phyloP scores from a whole-genome alignment of 2,329 filamentous ascomycete species.

The Chalaropsis thielavioides region DNA sequence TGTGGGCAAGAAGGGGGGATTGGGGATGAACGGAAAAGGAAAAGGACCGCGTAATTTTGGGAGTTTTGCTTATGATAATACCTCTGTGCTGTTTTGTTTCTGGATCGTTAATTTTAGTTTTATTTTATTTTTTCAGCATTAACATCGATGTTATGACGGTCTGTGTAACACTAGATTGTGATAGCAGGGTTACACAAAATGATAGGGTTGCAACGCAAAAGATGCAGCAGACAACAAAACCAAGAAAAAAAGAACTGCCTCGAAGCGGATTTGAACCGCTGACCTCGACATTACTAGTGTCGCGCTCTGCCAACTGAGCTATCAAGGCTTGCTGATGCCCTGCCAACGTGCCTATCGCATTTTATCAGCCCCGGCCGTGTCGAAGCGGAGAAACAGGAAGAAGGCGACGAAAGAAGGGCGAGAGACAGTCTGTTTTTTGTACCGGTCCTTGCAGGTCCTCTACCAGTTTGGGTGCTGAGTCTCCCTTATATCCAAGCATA shows the following conservation, averaged over 20 bases:
- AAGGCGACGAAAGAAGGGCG: no score
- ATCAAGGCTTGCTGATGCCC: constrained; percentile 3
- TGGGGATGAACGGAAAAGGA: not conserved
- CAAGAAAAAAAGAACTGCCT: not conserved
- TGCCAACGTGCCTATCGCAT: no score
- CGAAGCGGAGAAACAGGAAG: no score
- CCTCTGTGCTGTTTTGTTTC: not conserved
- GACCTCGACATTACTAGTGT: constrained; percentile 2
- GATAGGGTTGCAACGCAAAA: not conserved
- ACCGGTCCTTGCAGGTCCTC: no score
- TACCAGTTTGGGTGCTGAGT: no score
- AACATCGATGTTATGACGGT: not conserved
- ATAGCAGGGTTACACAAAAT: not conserved
- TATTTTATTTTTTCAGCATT: not conserved
- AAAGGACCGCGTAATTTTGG: not conserved
- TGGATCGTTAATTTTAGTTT: not conserved
- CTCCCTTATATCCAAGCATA: no score
- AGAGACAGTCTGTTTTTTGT: no score
- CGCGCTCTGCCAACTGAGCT: not conserved
- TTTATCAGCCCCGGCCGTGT: no score
- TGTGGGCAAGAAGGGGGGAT: not conserved
- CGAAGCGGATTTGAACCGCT: constrained; percentile 12
- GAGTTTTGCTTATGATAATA: not conserved
- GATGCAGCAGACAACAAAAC: not conserved
- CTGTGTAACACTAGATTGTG: not conserved